Percentiles rank a stretch among this genome's conserved stretches.
Conservation (phyloP, 108 stramenopile species). For the Skeletonema costatum region DNA sequence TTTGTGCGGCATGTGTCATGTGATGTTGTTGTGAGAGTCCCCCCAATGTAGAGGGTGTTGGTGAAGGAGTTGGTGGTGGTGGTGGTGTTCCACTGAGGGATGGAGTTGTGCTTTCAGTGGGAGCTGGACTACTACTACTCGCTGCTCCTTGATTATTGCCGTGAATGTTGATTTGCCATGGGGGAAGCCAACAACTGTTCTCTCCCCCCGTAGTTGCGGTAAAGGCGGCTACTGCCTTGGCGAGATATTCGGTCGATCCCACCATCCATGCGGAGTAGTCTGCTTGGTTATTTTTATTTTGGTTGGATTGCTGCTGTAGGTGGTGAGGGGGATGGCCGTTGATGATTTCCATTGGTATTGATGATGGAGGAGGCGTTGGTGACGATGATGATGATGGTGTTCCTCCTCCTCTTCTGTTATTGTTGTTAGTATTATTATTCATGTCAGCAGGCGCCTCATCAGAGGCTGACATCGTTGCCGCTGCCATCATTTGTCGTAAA, state of each 20-base stretch:
- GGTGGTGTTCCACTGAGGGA: not conserved
- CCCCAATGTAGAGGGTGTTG: conserved; percentile 15
- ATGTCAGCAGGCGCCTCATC: not conserved
- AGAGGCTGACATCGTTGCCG: not conserved
- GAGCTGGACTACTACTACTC: not conserved
- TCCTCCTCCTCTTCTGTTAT: not conserved
- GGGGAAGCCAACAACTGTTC: not conserved
- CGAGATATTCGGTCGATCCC: conserved; percentile 28
- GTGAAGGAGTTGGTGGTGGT: not conserved
- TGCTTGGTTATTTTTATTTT: not conserved
- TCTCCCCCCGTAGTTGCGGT: not conserved
- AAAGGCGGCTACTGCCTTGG: conserved; percentile 1
- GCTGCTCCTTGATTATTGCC: conserved; percentile 11
- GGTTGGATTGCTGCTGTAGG: conserved; percentile 1
- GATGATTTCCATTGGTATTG: conserved; percentile 46
- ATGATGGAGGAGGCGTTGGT: conserved; percentile 52
- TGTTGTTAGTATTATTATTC: not conserved
- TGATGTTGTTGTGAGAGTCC: conserved; percentile 16
- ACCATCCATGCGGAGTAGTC: conserved; percentile 32
- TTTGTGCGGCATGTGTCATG: conserved; percentile 1
- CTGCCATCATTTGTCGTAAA: conserved; percentile 16
- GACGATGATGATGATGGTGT: conserved; percentile 52
- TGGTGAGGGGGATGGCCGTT: conserved; percentile 20
- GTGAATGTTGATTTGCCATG: conserved; percentile 11
- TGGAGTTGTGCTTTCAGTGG: conserved; percentile 1